Evolutionary conservation across 2,329 filamentous ascomycete genomes (phyloP), one percentile per base, ranked within the genome.

Genomic region (Aspergillus tubingensis): DNA sequence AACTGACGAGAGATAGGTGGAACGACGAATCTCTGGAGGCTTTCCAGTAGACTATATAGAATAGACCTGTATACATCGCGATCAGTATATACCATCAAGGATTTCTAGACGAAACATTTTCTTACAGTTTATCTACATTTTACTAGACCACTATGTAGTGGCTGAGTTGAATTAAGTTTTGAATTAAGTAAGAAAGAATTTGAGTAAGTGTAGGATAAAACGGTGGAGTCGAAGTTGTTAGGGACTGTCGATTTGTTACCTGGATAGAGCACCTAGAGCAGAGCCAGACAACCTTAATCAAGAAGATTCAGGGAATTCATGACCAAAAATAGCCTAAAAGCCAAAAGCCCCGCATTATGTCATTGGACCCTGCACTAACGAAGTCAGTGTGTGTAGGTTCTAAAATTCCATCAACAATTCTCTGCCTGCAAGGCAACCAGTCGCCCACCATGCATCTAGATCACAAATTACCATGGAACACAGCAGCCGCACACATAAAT

Each of bases 1-100:
- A 62, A 62, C 69, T 76, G 70, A 74, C 65, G n/a, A 23, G 54
- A 53, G 63, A 64, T 5, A 81, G 80, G 60, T 82, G 80, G 81
- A 78, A 82, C 58, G 75, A 76, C 62, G 67, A 75, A 61, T 75
- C 74, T 38, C 70, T 82, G 23, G 72, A 70, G 17, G 72, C 68
- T 44, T 82, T 80, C 62, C 80, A 67, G 65, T 36, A 49, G 57
- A 57, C 56, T 39, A 59, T 54, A 36, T 44, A 54, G 44, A 49
- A 15, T 10, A 49, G 19, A 41, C 8, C n/a, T 43, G 39, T 43
- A 43, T 19, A 43, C 21, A 11, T 30, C 10, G 3, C 1, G 27
- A 11, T 3, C 3, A 30, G 27, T 30, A 30, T 30, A 30, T 30
- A 30, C 8, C 1, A 11, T 30, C 27, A 10, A 11, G 2, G 27